Evolutionary conservation across 345 rosid genomes (phyloP), one percentile per base, ranked within the genome.

Genomic region (Carallia brachiata): DNA sequence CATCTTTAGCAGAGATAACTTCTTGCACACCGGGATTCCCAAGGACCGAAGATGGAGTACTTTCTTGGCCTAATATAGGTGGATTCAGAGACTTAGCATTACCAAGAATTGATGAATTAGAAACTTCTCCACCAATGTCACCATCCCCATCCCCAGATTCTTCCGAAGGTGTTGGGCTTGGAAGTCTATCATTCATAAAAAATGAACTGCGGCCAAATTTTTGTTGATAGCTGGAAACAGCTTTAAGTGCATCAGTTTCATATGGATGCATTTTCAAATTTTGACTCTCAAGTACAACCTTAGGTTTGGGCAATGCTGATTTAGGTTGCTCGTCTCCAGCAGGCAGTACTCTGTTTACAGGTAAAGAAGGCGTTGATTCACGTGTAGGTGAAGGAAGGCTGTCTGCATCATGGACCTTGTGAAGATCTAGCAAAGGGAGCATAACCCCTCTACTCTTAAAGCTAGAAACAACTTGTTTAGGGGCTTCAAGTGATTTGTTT

Each of bases 321-420:
- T 69, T 84, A 75, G 50, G 70, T 73, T 70, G 70, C 31, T 79
- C 69, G 73, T 82, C 85, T 32, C 82, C 88, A 70, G 64, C 81
- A 50, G 70, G 3, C 59, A 67, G 67, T 53, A 79, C 62, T 68
- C 74, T 79, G 48, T 81, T 77, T 13, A 78, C 63, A 31, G 86
- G 85, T 52, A 86, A 70, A 58, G 74, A 72, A n/a, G 90, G 90
- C 23, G 87, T 73, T 40, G 86, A 77, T 76, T 89, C 92, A 65
- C 85, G 85, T 57, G 99, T 96, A 28, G 99, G 99, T 13, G 98
- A 96, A 5, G 99, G 98, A 74, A 96, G 97, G 72, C 93, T 90
- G 82, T 96, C 96, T 50, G 73, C 88, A 73, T 96, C 99, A 74
- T 96, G 99, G 78, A 82, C 96, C 86, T 84, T 92, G 70, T 92